A percentile compares a stretch with the other conserved stretches of the same genome.
Evolutionary conservation across 371 early-diverging fungal species (phyloP).

Genomic region (Sanchytrium tribonematis): DNA sequence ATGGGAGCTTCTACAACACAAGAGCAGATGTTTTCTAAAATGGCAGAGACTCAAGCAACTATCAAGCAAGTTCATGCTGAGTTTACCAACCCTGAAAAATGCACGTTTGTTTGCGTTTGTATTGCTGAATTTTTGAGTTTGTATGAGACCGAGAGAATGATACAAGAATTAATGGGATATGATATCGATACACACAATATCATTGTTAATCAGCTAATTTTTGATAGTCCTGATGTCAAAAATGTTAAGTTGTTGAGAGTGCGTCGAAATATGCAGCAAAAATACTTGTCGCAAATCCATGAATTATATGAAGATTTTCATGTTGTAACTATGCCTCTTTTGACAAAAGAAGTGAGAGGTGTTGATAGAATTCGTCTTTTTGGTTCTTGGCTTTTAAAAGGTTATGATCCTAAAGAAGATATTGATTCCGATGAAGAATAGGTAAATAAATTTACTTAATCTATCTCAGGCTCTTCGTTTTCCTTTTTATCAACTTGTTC

Average conservation of each 20-base stretch:
- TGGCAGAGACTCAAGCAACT: constrained; percentile 69
- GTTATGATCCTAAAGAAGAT: constrained; percentile 21
- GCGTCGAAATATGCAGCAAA: constrained; percentile 85
- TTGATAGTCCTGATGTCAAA: constrained; percentile 16
- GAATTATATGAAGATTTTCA: constrained; percentile 96
- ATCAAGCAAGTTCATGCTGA: constrained; percentile 88
- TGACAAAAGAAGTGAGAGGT: constrained; percentile 87
- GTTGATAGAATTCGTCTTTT: constrained; percentile 66
- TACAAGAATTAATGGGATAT: constrained; percentile 82
- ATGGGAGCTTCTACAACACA: constrained; percentile 60
- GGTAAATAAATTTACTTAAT: neutral
- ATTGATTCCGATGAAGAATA: neutral
- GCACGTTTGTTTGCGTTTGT: constrained; percentile 93
- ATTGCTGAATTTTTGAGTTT: constrained; percentile 92
- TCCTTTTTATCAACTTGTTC: neutral
- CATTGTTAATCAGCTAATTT: constrained; percentile 87
- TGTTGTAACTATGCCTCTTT: constrained; percentile 56
- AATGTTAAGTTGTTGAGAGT: constrained; percentile 15
- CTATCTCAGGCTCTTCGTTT: too few species aligned
- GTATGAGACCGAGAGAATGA: constrained; percentile 95
- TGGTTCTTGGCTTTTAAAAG: constrained; percentile 60
- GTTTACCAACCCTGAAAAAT: constrained; percentile 81
- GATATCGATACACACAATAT: constrained; percentile 96
- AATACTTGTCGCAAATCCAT: constrained; percentile 85
- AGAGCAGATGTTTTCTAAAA: constrained; percentile 76